phyloP scores from a whole-genome alignment of 345 rosid genomes.

The Populus alba region DNA sequence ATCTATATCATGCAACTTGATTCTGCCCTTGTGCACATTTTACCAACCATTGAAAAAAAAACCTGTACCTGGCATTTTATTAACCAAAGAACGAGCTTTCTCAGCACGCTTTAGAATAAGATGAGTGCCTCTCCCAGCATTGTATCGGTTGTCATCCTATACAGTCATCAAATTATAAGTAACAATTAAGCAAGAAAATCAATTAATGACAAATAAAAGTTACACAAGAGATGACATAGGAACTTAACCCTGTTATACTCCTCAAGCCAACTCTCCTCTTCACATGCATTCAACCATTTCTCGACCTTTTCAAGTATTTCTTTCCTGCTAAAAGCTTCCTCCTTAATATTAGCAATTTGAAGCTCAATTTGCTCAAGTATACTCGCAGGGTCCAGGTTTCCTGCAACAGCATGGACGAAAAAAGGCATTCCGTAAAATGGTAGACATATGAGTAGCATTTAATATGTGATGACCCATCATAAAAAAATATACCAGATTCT shows the following conservation, averaged over 20 bases:
- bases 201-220: neutral
- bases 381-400: slow-evolving; percentile 58
- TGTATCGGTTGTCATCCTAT: slow-evolving; percentile 94
- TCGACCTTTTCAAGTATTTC: slow-evolving; percentile 93
- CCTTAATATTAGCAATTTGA: slow-evolving; percentile 77
- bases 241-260: slow-evolving; percentile 84
- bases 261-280: slow-evolving; percentile 98
- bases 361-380: slow-evolving; percentile 79
- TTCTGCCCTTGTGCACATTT: neutral
- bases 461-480: neutral
- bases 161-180: slow-evolving; percentile 14
- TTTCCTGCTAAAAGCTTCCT: slow-evolving; percentile 85
- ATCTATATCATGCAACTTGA: neutral
- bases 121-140: slow-evolving; percentile 98
- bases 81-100: slow-evolving; percentile 91
- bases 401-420: slow-evolving; percentile 26
- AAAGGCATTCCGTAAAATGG: neutral
- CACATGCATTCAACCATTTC: slow-evolving; percentile 92
- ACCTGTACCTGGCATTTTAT: slow-evolving; percentile 77
- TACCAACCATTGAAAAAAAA: neutral
- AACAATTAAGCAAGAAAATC: slow-evolving; percentile 16
- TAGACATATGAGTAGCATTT: neutral
- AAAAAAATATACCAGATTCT: slow-evolving; percentile 59
- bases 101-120: slow-evolving; percentile 95
- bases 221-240: slow-evolving; percentile 4